A percentile compares a stretch with the other conserved stretches of the same genome.
Evolutionary conservation across 345 rosid genomes (phyloP).

Genomic region (Chamaenerion angustifolium): DNA sequence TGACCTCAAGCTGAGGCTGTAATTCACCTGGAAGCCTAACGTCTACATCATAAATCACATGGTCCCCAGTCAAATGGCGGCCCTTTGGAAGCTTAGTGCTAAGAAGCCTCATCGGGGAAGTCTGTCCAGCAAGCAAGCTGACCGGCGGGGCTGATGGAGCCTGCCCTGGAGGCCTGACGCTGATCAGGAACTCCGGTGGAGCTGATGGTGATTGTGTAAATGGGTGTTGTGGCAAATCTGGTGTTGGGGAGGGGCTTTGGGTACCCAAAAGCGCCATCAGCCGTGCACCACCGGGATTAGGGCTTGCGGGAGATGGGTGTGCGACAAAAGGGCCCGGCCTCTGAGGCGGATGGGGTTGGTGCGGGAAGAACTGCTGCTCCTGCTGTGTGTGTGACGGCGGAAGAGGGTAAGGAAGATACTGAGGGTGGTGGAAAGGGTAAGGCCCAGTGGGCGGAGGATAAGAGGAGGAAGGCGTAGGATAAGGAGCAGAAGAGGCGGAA

Average conservation of each 20-base stretch:
- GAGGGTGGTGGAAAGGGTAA: constrained; percentile 15
- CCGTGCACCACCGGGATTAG: constrained; percentile 13
- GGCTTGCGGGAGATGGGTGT: constrained; percentile 6
- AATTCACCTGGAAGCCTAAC: constrained; percentile 43
- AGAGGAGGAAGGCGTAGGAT: constrained; percentile 21
- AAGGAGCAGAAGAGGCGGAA: constrained; percentile 6
- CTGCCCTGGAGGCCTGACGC: constrained; percentile 2
- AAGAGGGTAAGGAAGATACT: constrained; percentile 17
- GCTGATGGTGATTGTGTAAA: constrained; percentile 6
- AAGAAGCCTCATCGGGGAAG: constrained; percentile 25
- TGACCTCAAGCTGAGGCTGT: constrained; percentile 65
- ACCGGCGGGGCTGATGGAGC: constrained; percentile 13
- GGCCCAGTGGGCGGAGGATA: constrained; percentile 31
- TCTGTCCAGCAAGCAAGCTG: constrained; percentile 5
- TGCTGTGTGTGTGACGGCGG: constrained; percentile 16
- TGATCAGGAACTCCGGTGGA: constrained; percentile 7
- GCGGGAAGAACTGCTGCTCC: constrained; percentile 7
- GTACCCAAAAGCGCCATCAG: constrained; percentile 21
- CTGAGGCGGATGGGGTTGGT: constrained; percentile 10
- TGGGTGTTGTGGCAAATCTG: constrained; percentile 11
- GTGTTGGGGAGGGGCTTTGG: constrained; percentile 13
- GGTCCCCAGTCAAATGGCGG: constrained; percentile 34
- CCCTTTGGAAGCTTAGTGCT: constrained; percentile 54
- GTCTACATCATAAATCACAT: constrained; percentile 40
- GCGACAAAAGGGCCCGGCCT: constrained; percentile 7